Evolutionary conservation across 768 basidiomycete species (phyloP), one percentile per base, ranked within the genome.

Genomic region (Lentinula detonsa): DNA sequence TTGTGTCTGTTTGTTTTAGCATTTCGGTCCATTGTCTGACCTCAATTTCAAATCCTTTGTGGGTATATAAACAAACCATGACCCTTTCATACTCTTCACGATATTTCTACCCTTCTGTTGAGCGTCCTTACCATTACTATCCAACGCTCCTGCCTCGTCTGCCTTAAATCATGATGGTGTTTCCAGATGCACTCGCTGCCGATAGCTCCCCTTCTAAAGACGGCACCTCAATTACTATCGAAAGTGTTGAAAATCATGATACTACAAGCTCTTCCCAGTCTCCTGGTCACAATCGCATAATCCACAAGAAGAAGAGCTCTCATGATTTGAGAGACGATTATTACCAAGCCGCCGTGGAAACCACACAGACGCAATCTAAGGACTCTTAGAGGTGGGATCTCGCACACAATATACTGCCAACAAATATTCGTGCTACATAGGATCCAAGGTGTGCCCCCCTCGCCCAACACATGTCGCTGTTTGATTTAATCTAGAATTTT

Each of bases 271-370:
- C 49, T 57, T 18, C 56, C 13, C 15, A n/a, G 4, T 31, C 56
- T 15, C 15, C 23, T 57, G 13, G 35, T 33, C 21, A 42, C 7
- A 18, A 31, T 18, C 67, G 64, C 4, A 71, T 67, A 11, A 61
- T 76, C 37, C 74, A 71, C 61, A 73, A 73, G 61, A 76, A 76
- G 63, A 71, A 70, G 64, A 69, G 72, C 45, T 74, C 71, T 1
- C 65, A 63, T 34, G 70, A 74, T 46, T 62, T 76, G 33, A 70
- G 73, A 21, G 70, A 70, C 40, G 71, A 71, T 43, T 74, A 67
- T 57, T 65, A 65, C 8, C 58, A 59, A 35, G 58, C 58, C 3
- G 31, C 58, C 13, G 13, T 39, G 28, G 45, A 43, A 11, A 13
- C 16, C 1, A 7, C n/a, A 8, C 56, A 46, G 42, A 4, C 18